Evolutionary conservation across 2,329 filamentous ascomycete genomes (phyloP).

Genomic region (Lachnellula cervina): DNA sequence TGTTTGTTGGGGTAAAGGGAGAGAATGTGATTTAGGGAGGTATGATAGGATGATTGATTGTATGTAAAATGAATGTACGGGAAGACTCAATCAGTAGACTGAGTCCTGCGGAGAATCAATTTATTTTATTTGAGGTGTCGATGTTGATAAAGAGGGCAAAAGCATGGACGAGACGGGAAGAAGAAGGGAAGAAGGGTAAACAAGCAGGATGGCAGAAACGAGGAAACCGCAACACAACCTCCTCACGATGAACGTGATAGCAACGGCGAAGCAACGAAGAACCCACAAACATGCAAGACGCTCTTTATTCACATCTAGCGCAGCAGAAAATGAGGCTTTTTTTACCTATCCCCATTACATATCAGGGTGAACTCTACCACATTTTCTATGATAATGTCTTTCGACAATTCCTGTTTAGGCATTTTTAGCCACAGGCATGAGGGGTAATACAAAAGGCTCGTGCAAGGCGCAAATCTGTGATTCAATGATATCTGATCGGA

Average conservation of each 20-base stretch:
- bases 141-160: background rate
- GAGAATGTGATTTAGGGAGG: background rate
- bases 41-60: conserved; percentile 1
- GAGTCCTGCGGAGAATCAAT: conserved; percentile 2
- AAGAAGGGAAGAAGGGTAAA: background rate
- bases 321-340: too few species aligned
- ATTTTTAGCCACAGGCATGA: too few species aligned
- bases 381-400: too few species aligned
- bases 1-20: background rate
- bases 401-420: too few species aligned
- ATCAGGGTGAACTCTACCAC: too few species aligned
- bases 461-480: background rate
- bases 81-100: conserved; percentile 4
- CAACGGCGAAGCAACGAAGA: too few species aligned
- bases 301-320: too few species aligned
- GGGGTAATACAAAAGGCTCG: background rate
- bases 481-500: background rate
- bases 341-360: too few species aligned
- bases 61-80: conserved; percentile 5
- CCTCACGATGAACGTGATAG: too few species aligned
- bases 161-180: background rate
- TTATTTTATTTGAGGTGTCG: too few species aligned
- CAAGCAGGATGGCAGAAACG: background rate
- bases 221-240: background rate
- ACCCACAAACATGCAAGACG: too few species aligned